Percentiles rank a stretch among this genome's conserved stretches.
phyloP scores from a whole-genome alignment of 2,329 filamentous ascomycete species.

The Sphaerostilbella broomeana region DNA sequence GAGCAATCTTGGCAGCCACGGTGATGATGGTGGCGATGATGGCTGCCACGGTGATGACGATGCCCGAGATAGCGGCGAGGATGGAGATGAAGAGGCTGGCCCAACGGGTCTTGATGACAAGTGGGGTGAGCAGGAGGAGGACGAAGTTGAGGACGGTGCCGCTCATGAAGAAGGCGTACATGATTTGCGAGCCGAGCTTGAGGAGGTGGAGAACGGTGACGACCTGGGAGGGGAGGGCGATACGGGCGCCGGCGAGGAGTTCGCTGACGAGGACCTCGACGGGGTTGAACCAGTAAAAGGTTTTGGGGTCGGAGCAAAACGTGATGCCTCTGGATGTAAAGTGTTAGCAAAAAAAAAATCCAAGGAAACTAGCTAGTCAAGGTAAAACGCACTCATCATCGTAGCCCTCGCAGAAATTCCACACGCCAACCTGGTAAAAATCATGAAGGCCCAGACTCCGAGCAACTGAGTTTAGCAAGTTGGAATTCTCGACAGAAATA shows the following conservation, averaged over 20 bases:
- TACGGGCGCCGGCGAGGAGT: slow-evolving; percentile 73
- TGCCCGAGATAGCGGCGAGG: slow-evolving; percentile 58
- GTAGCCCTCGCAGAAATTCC: slow-evolving; percentile 90
- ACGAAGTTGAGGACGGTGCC: slow-evolving; percentile 64
- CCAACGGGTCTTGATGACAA: slow-evolving; percentile 50
- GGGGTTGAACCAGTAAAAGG: slow-evolving; percentile 86
- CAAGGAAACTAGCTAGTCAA: no score
- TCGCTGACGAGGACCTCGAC: slow-evolving; percentile 74
- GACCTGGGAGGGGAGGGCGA: slow-evolving; percentile 71
- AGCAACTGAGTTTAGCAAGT: slow-evolving; percentile 80
- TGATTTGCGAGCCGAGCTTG: slow-evolving; percentile 67
- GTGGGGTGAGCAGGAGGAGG: slow-evolving; percentile 59
- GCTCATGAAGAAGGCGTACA: slow-evolving; percentile 83
- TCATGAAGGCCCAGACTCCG: slow-evolving; percentile 82
- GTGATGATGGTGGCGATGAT: slow-evolving; percentile 79
- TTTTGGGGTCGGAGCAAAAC: slow-evolving; percentile 61
- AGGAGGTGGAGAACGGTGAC: slow-evolving; percentile 68
- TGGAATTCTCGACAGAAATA: slow-evolving; percentile 60
- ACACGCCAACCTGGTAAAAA: slow-evolving; percentile 88
- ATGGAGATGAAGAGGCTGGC: slow-evolving; percentile 63
- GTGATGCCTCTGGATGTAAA: slow-evolving; percentile 56
- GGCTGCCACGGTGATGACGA: slow-evolving; percentile 63
- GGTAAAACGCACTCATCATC: slow-evolving; percentile 44
- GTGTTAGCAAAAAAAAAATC: no score
- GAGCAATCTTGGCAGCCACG: slow-evolving; percentile 70